phyloP scores from a whole-genome alignment of 116 monocot species.

The Thalassia testudinum region DNA sequence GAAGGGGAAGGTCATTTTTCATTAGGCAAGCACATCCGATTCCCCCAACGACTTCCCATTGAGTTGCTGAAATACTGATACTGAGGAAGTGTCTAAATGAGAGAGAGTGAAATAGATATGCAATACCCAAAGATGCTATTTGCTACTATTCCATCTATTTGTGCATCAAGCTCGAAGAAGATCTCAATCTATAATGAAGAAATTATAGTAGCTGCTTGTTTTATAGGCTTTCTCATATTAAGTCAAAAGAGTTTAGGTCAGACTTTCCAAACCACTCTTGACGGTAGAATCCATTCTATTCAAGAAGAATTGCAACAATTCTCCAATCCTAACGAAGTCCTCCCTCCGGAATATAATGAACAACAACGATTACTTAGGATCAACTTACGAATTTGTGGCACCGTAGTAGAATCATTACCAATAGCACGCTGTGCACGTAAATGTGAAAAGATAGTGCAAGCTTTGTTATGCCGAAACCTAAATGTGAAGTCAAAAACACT shows the following conservation, averaged over 20 bases:
- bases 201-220: no score
- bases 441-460: slow-evolving; percentile 13
- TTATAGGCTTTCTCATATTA: no score
- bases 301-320: slow-evolving; percentile 4
- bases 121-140: no score
- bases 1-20: no score
- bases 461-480: slow-evolving; percentile 19
- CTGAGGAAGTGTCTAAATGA: no score
- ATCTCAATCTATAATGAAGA: no score
- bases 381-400: slow-evolving; percentile 14
- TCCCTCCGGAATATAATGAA: slow-evolving; percentile 22
- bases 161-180: no score
- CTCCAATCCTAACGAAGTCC: slow-evolving; percentile 19
- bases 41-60: no score
- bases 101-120: no score
- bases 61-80: no score
- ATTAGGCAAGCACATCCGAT: no score
- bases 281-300: not conserved
- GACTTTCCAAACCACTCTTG: slow-evolving; percentile 17
- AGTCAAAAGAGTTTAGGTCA: slow-evolving; percentile 6
- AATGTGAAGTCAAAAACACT: slow-evolving; percentile 19
- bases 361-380: slow-evolving; percentile 6
- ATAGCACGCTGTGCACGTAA: slow-evolving; percentile 6
- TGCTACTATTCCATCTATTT: no score
- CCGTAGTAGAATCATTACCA: slow-evolving; percentile 19